Base-by-base conservation (phyloP, 2,329 filamentous ascomycete species). In the Ascochyta rabiei region DNA sequence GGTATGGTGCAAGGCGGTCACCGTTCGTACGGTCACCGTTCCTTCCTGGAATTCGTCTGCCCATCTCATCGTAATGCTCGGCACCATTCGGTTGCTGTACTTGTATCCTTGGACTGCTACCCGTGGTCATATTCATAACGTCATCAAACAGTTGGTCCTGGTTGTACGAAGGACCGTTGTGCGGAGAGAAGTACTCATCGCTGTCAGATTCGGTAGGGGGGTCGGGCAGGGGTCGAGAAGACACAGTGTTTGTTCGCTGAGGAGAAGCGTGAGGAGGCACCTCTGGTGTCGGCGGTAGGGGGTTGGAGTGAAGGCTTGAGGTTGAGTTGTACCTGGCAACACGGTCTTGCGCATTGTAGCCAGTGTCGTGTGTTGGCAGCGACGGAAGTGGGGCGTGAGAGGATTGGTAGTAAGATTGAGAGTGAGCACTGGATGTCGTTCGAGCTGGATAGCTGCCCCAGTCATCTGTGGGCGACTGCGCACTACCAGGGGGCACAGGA, bases 111-210 rank as follows among this genome's bases (percentile, higher is more conserved):
- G 52, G 52, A 35, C 77, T 73, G 24, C 61, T 46, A 4, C 66
- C 66, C n/a, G 67, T 56, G 35, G 73, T 72, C 35, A 82, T 81
- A 44, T 78, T 79, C 66, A 86, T 80, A 7, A 87, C 79, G 61
- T 86, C 79, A 46, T 79, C 77, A 64, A 84, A 84, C 8, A 87
- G 69, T 38, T 85, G 83, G 46, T 86, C 83, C 64, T 84, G 82
- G 18, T 70, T 77, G 40, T 67, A 72, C 18, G 55, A 26, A 18
- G 58, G 57, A 16, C 62, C 70, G 46, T 72, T 73, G 23, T 70
- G 64, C 23, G 63, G 64, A 35, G 75, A 70, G 64, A 77, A 76
- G 15, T 76, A 74, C 35, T 77, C 75, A 24, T 74, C 72, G 50
- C 66, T 62, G 41, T 80, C 79, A 2, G 76, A 76, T 26, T 82